Evolutionary conservation across 179 eudicot genomes (phyloP), one percentile per base, ranked within the genome.

Genomic region (Carnegiea gigantea): DNA sequence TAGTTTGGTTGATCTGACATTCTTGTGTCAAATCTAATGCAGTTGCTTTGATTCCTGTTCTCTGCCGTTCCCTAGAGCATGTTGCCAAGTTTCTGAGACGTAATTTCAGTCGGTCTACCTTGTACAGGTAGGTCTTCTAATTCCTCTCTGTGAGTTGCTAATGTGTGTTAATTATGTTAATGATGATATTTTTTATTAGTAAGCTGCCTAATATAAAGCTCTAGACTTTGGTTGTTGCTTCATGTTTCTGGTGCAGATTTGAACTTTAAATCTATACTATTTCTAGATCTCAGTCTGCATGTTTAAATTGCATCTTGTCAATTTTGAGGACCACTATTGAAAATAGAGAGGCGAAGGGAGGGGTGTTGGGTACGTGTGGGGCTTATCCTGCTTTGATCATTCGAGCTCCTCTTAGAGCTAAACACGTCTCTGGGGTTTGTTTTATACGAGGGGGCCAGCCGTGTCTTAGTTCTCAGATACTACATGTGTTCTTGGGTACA

Each of bases 81-180:
- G 92, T 92, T 82, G 98, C 98, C 65, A 95, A 91, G 89, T 94
- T 94, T 76, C 92, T 94, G 54, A 91, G 98, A 87, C 92, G 93
- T 51, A 95, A 95, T 80, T 95, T 95, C 88, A 88, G 87, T 79
- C 90, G 91, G 79, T 92, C 99, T 79, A 88, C 87, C 83, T 82
- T 92, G 84, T 95, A 95, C 88, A 92, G 94, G 99, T 94, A 82
- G 57, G 5, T 70, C 73, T 70, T 75, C 59, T 77, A 51, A 40
- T 20, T 70, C 53, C 68, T 72, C 57, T 53, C 48, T 79, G 21
- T 71, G 15, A 51, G 46, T 64, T 62, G 7, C 17, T 43, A 18
- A 77, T 36, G 54, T 77, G 70, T 72, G 74, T 51, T 80, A 70
- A 40, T 14, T 74, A 20, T 78, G 77, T 78, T 70, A 68, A 54